These are phyloP conservation scores for Cucumis hystrix DNA, from an alignment of 306 rosid genomes.

Conservation along the genomic window DNA sequence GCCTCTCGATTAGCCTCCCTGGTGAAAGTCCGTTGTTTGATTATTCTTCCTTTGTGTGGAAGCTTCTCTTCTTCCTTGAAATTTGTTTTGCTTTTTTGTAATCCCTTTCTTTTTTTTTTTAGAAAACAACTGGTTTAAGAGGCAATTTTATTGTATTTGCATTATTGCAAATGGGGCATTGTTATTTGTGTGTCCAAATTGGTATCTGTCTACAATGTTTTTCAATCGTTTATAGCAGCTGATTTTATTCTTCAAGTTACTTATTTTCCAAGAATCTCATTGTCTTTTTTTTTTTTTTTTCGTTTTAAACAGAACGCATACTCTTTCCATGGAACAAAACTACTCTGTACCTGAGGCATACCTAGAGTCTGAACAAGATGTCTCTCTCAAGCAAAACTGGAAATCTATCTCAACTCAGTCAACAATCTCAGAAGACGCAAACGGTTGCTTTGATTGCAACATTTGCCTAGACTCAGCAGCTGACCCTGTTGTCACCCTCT, in stretches of 20 bases:
- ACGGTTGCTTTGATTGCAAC: slow-evolving; percentile 71
- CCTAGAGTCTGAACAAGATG: slow-evolving; percentile 29
- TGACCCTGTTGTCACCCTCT: slow-evolving; percentile 81
- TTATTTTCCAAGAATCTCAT: neutral
- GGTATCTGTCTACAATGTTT: neutral
- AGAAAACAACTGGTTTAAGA: neutral
- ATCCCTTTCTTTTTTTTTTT: neutral
- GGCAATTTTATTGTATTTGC: neutral
- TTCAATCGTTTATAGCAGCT: neutral
- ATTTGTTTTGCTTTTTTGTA: neutral
- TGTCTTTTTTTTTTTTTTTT: neutral
- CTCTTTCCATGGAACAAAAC: slow-evolving; percentile 25
- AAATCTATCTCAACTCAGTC: slow-evolving; percentile 26
- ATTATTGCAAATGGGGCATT: neutral
- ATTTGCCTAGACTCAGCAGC: slow-evolving; percentile 77
- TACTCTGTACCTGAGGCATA: slow-evolving; percentile 31
- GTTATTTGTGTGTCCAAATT: neutral
- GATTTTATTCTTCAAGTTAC: neutral
- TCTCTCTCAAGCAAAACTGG: slow-evolving; percentile 36
- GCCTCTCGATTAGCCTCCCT: neutral
- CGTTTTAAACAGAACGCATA: neutral
- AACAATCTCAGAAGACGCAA: slow-evolving; percentile 20
- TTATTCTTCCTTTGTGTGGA: neutral
- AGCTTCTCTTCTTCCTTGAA: neutral
- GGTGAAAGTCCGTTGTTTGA: neutral